Percentiles rank a stretch among this genome's conserved stretches.
These are phyloP conservation scores for Ceratorhiza oryzae-sativae DNA, from an alignment of 1,284 basidiomycete species.

Conservation along the genomic window DNA sequence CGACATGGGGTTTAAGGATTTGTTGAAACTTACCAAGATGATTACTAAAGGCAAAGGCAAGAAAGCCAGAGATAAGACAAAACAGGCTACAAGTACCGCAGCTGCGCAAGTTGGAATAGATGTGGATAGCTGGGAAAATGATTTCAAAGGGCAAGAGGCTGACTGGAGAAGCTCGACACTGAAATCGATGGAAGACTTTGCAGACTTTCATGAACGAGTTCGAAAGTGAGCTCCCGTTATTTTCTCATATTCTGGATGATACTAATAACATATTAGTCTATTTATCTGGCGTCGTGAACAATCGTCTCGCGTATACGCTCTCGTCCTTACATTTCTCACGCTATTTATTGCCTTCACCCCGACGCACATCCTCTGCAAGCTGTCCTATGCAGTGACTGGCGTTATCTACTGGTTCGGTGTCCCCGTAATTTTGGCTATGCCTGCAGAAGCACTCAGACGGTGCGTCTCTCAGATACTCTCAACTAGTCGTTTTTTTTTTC, in stretches of 20 bases:
- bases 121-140: constrained; percentile 44
- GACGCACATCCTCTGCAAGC: constrained; percentile 59
- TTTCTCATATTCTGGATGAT: not conserved
- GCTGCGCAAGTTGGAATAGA: constrained; percentile 10
- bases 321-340: constrained; percentile 53
- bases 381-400: constrained; percentile 57
- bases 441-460: constrained; percentile 58
- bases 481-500: no score
- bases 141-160: constrained; percentile 52
- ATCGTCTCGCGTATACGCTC: constrained; percentile 58
- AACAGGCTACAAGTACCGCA: constrained; percentile 43
- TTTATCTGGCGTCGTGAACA: constrained; percentile 67
- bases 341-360: constrained; percentile 58
- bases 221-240: constrained; percentile 70
- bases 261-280: constrained; percentile 53
- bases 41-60: constrained; percentile 47
- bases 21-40: constrained; percentile 28
- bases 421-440: constrained; percentile 62
- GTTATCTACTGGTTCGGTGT: constrained; percentile 68
- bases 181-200: constrained; percentile 56
- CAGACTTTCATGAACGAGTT: constrained; percentile 69
- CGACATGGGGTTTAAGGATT: constrained; percentile 32
- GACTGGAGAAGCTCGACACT: constrained; percentile 57
- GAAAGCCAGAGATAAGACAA: constrained; percentile 47
- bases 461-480: constrained; percentile 45